Evolutionary conservation across 352 stramenopile species (phyloP).

Genomic region (Pythium aristosporum): DNA sequence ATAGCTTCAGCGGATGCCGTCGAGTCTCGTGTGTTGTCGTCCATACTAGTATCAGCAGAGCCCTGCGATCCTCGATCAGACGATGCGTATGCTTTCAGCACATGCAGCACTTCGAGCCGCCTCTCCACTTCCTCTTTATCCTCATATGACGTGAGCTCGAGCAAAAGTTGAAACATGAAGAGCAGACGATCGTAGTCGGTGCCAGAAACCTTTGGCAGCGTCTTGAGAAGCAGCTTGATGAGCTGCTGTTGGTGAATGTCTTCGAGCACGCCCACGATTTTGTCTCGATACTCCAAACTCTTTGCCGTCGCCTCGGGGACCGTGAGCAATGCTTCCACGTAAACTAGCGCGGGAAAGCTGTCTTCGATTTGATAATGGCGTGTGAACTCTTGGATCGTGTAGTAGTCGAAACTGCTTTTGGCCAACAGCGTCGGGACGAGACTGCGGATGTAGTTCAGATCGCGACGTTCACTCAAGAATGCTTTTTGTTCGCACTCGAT

Average conservation of each 20-base stretch:
- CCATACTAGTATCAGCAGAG: not conserved
- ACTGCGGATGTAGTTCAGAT: constrained; percentile 64
- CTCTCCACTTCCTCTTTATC: constrained; percentile 62
- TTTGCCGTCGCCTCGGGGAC: constrained; percentile 21
- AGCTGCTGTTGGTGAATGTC: constrained; percentile 78
- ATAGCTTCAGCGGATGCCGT: not conserved
- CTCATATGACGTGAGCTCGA: constrained; percentile 56
- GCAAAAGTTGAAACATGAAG: constrained; percentile 72
- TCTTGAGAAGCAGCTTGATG: constrained; percentile 53
- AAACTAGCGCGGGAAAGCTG: constrained; percentile 64
- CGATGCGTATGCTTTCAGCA: constrained; percentile 41
- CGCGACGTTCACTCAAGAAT: constrained; percentile 65
- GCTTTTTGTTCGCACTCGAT: constrained; percentile 79
- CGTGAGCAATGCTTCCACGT: constrained; percentile 63
- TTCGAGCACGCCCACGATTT: constrained; percentile 72
- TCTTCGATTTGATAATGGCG: constrained; percentile 85
- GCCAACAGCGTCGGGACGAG: constrained; percentile 63
- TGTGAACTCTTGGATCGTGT: constrained; percentile 80
- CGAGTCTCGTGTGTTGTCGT: not conserved
- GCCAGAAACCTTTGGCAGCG: constrained; percentile 46
- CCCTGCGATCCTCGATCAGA: not conserved
- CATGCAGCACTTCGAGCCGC: constrained; percentile 56
- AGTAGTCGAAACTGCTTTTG: constrained; percentile 77
- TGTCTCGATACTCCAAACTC: constrained; percentile 67
- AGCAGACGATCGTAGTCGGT: constrained; percentile 67